These are phyloP conservation scores for Crithidia acanthocephali DNA, from an alignment of 208 protist species.

Conservation along the genomic window DNA sequence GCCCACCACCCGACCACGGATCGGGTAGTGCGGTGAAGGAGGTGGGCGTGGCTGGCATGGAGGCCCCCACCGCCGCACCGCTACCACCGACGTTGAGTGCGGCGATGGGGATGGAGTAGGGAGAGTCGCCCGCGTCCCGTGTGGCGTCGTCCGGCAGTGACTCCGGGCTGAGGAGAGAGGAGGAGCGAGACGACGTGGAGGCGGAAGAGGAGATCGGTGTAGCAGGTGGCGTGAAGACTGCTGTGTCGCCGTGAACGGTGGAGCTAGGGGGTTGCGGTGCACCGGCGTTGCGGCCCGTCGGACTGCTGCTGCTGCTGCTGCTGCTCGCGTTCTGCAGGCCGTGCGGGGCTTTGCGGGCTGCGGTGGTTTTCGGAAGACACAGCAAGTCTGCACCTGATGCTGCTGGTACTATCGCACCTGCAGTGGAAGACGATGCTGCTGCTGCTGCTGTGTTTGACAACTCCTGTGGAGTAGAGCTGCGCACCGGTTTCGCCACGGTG, in stretches of 20 bases:
- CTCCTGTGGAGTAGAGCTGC: neutral
- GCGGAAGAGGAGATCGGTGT: neutral
- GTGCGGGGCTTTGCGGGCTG: too few species aligned
- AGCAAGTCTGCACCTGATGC: neutral
- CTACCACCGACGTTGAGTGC: too few species aligned
- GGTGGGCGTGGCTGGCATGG: slow-evolving; percentile 17
- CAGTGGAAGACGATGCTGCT: too few species aligned
- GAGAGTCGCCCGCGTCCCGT: neutral
- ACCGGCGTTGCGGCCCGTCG: too few species aligned
- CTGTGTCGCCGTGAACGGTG: too few species aligned
- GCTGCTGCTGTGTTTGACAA: too few species aligned
- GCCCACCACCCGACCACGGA: neutral
- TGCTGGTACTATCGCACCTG: neutral
- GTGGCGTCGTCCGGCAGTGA: neutral
- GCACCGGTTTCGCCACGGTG: neutral
- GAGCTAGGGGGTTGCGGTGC: too few species aligned
- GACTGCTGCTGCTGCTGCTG: too few species aligned
- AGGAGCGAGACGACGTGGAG: neutral
- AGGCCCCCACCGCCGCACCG: neutral
- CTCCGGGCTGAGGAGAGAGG: neutral
- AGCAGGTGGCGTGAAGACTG: too few species aligned
- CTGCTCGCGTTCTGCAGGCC: too few species aligned
- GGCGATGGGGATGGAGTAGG: neutral
- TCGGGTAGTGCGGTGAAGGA: slow-evolving; percentile 9
- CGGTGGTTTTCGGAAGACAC: too few species aligned